Base-by-base conservation (phyloP, 1,139 yeast species). In the Magnusiomyces magnusii region DNA sequence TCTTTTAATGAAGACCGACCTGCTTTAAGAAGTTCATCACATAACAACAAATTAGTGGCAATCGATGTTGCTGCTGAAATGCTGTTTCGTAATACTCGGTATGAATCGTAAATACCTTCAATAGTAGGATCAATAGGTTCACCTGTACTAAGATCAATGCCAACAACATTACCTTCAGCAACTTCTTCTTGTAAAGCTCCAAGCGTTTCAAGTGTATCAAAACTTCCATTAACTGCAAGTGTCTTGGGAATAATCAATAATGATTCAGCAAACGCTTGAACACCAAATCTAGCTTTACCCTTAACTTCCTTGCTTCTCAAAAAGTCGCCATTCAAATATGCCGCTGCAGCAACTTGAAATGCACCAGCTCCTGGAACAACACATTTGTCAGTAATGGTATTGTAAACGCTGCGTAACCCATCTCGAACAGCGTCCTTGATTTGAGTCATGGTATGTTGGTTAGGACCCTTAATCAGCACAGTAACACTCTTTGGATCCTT, bases 301-400 rank as follows among this genome's bases (percentile, higher is more conserved):
- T 87, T 88, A 63, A 89, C 86, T 56, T 79, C 75, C 61, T 81
- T 75, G 63, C 79, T 76, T 36, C 50, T 58, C 63, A 90, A 76
- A 68, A 62, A 60, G 52, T 69, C 65, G 61, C 68, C 66, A 58
- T 66, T 61, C 63, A 95, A 78, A 69, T 89, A 82, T 67, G 85
- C 80, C 60, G 90, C 80, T 61, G 93, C 88, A 57, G 95, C 85
- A 70, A 95, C 79, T 77, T 86, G 95, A 75, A 86, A 95, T 2
- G 99, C 93, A 60, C 99, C 99, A 1, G 95, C 99, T 61, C 99
- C 99, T 5, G 99, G 97, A 56, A 95, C 85, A 55, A 95, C 85
- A 54, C 87, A 77, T 66, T 84, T 81, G 73, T 95, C 99, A 69
- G 85, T 87, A 58, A 95, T 77, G 36, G 93, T 95, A 70, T 95